These are phyloP conservation scores for Scutellaria barbata DNA, from an alignment of 257 asterid genomes.

Conservation along the genomic window DNA sequence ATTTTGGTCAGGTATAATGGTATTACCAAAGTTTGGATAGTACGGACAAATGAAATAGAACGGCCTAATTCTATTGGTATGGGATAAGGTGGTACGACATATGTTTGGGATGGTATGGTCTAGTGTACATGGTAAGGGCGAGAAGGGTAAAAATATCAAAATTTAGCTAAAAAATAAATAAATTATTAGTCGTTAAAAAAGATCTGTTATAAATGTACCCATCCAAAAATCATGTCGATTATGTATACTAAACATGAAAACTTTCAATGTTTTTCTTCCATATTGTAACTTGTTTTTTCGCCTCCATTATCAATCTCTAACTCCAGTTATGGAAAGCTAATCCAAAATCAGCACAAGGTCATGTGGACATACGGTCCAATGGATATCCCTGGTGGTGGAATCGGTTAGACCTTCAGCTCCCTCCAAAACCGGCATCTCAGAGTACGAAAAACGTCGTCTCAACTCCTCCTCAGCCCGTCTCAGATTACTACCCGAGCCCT, in stretches of 20 bases:
- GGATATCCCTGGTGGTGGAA: constrained; percentile 96
- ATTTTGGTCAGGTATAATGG: too few relatives aligned
- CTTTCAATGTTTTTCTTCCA: not conserved
- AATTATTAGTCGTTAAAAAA: too few relatives aligned
- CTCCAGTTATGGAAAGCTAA: constrained; percentile 68
- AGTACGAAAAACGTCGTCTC: constrained; percentile 36
- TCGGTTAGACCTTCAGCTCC: constrained; percentile 79
- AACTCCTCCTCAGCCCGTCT: constrained; percentile 68
- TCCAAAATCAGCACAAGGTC: constrained; percentile 50
- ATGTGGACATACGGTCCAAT: constrained; percentile 53
- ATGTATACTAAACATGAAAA: not conserved
- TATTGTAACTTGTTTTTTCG: not conserved
- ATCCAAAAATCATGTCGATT: too few relatives aligned
- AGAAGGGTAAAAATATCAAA: too few relatives aligned
- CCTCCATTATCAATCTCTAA: constrained; percentile 12
- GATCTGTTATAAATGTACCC: too few relatives aligned
- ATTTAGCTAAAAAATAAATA: too few relatives aligned
- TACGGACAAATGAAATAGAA: too few relatives aligned
- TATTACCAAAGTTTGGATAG: too few relatives aligned
- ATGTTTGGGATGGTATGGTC: too few relatives aligned
- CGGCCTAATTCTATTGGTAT: too few relatives aligned
- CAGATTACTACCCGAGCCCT: constrained; percentile 65
- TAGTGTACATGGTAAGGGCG: too few relatives aligned
- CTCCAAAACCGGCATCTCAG: constrained; percentile 45
- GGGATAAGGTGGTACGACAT: too few relatives aligned